Evolutionary conservation across 441 rosid species (phyloP).

Genomic region (Cnidoscolus chayamansa): DNA sequence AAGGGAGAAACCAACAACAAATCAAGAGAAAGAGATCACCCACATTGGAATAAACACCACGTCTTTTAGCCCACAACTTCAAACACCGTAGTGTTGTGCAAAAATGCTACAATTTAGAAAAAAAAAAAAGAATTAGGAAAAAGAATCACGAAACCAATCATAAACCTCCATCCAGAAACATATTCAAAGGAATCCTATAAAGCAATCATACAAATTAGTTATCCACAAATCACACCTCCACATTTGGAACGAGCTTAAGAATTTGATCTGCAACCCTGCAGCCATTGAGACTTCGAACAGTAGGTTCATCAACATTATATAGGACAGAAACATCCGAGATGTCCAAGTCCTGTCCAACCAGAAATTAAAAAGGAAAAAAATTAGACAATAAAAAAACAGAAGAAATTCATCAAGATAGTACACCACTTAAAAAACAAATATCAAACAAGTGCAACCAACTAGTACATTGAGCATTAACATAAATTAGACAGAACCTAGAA

Average conservation of each 20-base stretch:
- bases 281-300: constrained; percentile 95
- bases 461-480: no score
- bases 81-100: constrained; percentile 74
- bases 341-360: constrained; percentile 63
- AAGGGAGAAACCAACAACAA: no score
- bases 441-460: no score
- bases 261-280: constrained; percentile 98
- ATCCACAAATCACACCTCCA: constrained; percentile 43
- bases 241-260: constrained; percentile 83
- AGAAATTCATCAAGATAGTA: no score
- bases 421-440: no score
- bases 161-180: neutral
- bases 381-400: neutral
- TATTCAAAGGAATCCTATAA: constrained; percentile 8
- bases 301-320: constrained; percentile 70
- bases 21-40: constrained; percentile 15
- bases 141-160: no score
- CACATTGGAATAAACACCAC: constrained; percentile 82
- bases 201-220: neutral
- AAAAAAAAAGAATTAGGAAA: no score
- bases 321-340: constrained; percentile 71
- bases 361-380: no score
- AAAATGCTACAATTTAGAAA: constrained; percentile 51
- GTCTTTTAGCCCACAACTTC: constrained; percentile 89
- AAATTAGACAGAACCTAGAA: no score